Conservation (phyloP, 2,329 filamentous ascomycete species). For the Talaromyces sp. region DNA sequence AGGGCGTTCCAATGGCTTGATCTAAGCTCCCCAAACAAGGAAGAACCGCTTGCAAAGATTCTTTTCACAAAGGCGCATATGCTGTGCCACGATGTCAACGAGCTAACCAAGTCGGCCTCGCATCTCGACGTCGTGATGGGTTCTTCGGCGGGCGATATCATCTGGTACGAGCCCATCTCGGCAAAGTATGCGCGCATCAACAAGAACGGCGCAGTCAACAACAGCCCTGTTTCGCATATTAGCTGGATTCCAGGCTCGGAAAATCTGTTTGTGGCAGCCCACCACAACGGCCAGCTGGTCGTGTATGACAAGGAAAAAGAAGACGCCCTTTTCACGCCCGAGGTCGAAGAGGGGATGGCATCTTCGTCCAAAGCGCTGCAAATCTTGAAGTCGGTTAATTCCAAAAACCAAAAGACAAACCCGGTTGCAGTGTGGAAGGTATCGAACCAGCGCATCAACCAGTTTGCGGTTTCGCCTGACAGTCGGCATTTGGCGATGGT, state of each 20-base stretch:
- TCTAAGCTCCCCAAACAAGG: slow-evolving; percentile 62
- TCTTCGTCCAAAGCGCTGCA: slow-evolving; percentile 46
- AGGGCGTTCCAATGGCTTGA: slow-evolving; percentile 95
- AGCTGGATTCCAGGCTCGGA: slow-evolving; percentile 93
- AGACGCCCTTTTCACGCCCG: slow-evolving; percentile 70
- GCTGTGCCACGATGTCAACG: slow-evolving; percentile 88
- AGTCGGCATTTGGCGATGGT: slow-evolving; percentile 81
- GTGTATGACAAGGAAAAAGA: slow-evolving; percentile 98
- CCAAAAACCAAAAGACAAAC: slow-evolving; percentile 87
- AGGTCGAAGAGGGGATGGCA: slow-evolving; percentile 39
- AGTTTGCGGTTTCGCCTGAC: slow-evolving; percentile 88
- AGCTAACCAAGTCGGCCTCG: slow-evolving; percentile 66
- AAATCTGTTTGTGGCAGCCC: slow-evolving; percentile 82
- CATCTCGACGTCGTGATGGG: slow-evolving; percentile 93
- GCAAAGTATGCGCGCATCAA: slow-evolving; percentile 94
- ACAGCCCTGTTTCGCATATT: slow-evolving; percentile 77
- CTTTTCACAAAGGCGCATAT: slow-evolving; percentile 95
- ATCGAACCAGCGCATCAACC: slow-evolving; percentile 83
- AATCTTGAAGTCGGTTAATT: slow-evolving; percentile 86
- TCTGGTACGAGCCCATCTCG: slow-evolving; percentile 97
- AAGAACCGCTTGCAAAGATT: slow-evolving; percentile 91
- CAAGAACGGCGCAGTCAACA: slow-evolving; percentile 91
- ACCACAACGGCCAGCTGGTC: slow-evolving; percentile 83
- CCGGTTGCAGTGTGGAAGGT: slow-evolving; percentile 90
- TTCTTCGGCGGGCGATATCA: slow-evolving; percentile 92